Conservation (phyloP, 495 filamentous ascomycete species). For the Aspergillus bertholletiae region DNA sequence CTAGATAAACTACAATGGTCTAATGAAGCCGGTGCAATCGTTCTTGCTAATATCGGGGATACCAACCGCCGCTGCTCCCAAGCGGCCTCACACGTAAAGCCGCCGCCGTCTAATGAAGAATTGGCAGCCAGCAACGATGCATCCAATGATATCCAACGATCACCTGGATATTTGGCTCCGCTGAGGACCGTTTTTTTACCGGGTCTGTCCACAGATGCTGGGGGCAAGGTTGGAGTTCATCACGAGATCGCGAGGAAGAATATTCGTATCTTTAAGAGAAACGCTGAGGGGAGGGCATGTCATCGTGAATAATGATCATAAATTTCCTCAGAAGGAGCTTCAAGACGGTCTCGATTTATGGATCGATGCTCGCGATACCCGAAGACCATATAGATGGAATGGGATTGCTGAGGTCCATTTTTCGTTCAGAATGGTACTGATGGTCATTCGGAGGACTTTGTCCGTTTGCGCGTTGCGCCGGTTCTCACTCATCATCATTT, state of each 20-base stretch:
- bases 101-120: conserved; percentile 3
- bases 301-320: neutral
- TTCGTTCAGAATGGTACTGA: conserved; percentile 1
- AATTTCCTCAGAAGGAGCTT: neutral
- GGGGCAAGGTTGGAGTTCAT: neutral
- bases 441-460: conserved; percentile 15
- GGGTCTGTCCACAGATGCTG: neutral
- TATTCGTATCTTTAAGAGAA: conserved; percentile 10
- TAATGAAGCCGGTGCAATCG: neutral
- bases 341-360: neutral
- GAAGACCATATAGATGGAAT: neutral
- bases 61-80: conserved; percentile 1
- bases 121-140: conserved; percentile 38
- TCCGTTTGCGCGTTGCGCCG: conserved; percentile 8
- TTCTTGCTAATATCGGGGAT: conserved; percentile 7
- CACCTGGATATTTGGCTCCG: conserved; percentile 1
- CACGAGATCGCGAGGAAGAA: neutral
- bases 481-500: conserved; percentile 9
- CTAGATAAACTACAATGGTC: neutral
- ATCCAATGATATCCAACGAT: conserved; percentile 30
- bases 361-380: conserved; percentile 1
- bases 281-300: neutral
- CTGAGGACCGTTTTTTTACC: neutral
- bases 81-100: neutral
- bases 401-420: conserved; percentile 3